A percentile compares a stretch with the other conserved stretches of the same genome.
These are phyloP conservation scores for Boechera divaricarpa DNA, from an alignment of 345 rosid species.

Conservation along the genomic window DNA sequence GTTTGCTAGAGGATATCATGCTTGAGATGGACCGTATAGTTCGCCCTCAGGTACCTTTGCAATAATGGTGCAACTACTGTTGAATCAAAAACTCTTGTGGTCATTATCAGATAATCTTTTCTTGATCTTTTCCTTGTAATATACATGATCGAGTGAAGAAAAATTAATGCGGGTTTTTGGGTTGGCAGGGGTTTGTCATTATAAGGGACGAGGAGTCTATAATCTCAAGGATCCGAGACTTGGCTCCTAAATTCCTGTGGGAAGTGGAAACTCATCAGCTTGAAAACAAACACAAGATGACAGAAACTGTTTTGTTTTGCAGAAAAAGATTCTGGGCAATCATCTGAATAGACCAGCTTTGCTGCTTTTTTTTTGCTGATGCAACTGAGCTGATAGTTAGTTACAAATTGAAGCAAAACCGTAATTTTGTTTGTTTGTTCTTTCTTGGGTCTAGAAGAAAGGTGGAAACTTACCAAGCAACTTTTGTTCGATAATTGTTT, in stretches of 20 bases:
- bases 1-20: slow-evolving; percentile 79
- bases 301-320: slow-evolving; percentile 71
- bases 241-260: slow-evolving; percentile 85
- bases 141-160: background rate
- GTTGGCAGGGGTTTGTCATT: slow-evolving; percentile 71
- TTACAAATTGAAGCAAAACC: too few species aligned
- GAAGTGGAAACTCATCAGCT: slow-evolving; percentile 67
- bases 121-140: background rate
- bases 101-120: background rate
- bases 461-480: too few species aligned
- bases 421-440: too few species aligned
- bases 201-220: slow-evolving; percentile 77
- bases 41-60: slow-evolving; percentile 74
- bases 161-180: background rate
- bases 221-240: slow-evolving; percentile 57
- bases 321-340: slow-evolving; percentile 89
- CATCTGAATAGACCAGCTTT: slow-evolving; percentile 35
- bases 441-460: too few species aligned
- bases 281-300: slow-evolving; percentile 61
- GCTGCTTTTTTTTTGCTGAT: background rate
- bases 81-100: background rate
- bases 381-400: background rate
- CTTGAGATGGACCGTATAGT: slow-evolving; percentile 91
- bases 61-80: slow-evolving; percentile 1
- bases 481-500: too few species aligned